Percentiles rank a stretch among this genome's conserved stretches.
These are phyloP conservation scores for Glaciozyma antarctica DNA, from an alignment of 768 basidiomycete species.

Conservation along the genomic window DNA sequence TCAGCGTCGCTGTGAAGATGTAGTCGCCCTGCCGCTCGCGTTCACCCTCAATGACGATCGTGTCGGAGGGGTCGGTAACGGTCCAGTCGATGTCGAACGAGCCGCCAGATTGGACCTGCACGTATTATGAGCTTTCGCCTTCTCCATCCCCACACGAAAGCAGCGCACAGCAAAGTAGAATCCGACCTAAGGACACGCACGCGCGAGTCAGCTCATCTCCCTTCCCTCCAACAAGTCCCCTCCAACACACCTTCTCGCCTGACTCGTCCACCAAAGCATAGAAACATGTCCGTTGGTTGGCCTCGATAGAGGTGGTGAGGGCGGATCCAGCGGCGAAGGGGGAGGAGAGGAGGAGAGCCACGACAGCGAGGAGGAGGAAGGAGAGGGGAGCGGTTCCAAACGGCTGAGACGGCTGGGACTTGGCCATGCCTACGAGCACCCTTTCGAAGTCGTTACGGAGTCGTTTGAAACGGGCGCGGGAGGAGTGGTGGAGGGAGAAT, in stretches of 20 bases:
- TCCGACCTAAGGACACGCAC: conserved; percentile 42
- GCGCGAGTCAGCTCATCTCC: not conserved
- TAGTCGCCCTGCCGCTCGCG: conserved; percentile 94
- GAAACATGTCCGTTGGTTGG: conserved; percentile 57
- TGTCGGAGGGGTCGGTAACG: conserved; percentile 81
- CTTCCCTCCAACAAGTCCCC: no score
- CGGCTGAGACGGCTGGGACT: no score
- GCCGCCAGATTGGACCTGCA: conserved; percentile 87
- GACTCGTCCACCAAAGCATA: conserved; percentile 93
- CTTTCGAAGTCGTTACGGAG: no score
- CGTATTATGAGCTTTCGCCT: not conserved
- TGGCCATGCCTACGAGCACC: no score
- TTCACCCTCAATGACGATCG: conserved; percentile 72
- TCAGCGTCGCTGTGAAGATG: conserved; percentile 81
- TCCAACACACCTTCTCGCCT: conserved; percentile 69
- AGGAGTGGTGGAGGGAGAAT: no score
- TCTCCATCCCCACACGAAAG: not conserved
- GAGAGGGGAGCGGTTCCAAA: no score
- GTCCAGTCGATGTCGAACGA: conserved; percentile 93
- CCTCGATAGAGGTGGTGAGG: conserved; percentile 53
- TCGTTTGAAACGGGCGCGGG: no score
- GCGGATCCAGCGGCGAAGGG: conserved; percentile 48
- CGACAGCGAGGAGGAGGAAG: not conserved
- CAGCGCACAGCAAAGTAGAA: conserved; percentile 87
- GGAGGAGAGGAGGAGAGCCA: conserved; percentile 5